Base-by-base conservation (phyloP, 805 yeast species). In the Ogataea angusta region DNA sequence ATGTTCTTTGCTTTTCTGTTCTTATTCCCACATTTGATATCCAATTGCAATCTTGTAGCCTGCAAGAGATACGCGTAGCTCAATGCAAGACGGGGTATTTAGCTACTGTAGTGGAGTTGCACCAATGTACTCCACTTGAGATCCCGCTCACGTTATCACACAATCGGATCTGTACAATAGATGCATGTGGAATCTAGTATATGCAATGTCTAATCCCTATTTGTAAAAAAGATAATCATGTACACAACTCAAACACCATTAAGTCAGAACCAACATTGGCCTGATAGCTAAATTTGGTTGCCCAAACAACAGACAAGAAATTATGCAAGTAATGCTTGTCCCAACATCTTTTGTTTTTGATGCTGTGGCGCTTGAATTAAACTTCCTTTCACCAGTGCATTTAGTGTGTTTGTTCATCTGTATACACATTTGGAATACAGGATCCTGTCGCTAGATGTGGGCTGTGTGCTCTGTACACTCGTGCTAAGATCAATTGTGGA, bases 171-270 rank as follows among this genome's bases (percentile, higher is more conserved):
- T 32, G 15, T 13, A 21, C 17, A 13, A 16, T 32, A 14, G 16
- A 21, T 32, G 35, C 35, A 23, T 32, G n/a, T 21, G 10, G 17
- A 32, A 32, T 32, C 31, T 32, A 15, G 17, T 22, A 21, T 25
- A 32, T 32, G 10, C 13, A 21, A 32, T 23, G 9, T 21, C 15
- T 22, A 19, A 9, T 32, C 22, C n/a, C 15, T 15, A 7, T 32
- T 31, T 29, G 17, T 30, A 17, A 19, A 12, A 24, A n/a, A 10
- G 10, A 19, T 7, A 6, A 19, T 19, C 21, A 6, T 19, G 21
- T 19, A n/a, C 27, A 24, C 27, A 24, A 24, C 27, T 24, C 27
- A 24, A 10, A 24, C 27, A 24, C 10, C 14, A 12, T 24, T 10
- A 24, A 24, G 8, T 12, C 27, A 24, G 10, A 24, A 24, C 3